Conservation (phyloP, 768 basidiomycete genomes). For the Mrakia gelida region DNA sequence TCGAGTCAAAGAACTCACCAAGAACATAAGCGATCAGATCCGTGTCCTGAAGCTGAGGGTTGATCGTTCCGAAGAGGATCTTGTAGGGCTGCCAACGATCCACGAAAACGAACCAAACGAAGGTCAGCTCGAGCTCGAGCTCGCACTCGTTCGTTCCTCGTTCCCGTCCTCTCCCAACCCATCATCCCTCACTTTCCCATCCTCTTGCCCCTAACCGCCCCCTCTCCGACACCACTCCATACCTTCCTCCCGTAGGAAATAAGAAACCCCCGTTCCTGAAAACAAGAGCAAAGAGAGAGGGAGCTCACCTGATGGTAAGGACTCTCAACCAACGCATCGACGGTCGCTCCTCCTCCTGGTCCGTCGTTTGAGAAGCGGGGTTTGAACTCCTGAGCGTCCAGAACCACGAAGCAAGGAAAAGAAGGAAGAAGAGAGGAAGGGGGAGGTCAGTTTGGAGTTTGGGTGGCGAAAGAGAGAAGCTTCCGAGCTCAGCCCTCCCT, state of each 20-base stretch:
- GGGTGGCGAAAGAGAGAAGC: neutral
- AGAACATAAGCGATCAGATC: slow-evolving; percentile 7
- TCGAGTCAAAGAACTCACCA: neutral
- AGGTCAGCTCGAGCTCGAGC: neutral
- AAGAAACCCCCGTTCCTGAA: neutral
- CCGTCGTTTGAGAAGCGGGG: neutral
- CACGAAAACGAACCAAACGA: no score
- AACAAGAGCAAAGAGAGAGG: neutral
- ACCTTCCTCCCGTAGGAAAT: no score
- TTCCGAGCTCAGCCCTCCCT: neutral
- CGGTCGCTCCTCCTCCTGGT: neutral
- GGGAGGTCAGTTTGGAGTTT: neutral
- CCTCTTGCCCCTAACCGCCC: neutral
- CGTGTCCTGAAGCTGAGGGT: neutral
- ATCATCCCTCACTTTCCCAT: no score
- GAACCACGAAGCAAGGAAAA: neutral
- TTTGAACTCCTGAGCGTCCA: neutral
- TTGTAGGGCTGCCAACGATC: neutral
- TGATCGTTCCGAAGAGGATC: neutral
- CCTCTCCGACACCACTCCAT: neutral
- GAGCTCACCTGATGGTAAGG: neutral
- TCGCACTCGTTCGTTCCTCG: neutral
- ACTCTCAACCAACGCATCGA: neutral
- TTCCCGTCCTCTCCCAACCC: neutral
- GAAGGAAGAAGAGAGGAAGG: neutral